phyloP scores from a whole-genome alignment of 768 basidiomycete species.

The Phylloporus sp. region DNA sequence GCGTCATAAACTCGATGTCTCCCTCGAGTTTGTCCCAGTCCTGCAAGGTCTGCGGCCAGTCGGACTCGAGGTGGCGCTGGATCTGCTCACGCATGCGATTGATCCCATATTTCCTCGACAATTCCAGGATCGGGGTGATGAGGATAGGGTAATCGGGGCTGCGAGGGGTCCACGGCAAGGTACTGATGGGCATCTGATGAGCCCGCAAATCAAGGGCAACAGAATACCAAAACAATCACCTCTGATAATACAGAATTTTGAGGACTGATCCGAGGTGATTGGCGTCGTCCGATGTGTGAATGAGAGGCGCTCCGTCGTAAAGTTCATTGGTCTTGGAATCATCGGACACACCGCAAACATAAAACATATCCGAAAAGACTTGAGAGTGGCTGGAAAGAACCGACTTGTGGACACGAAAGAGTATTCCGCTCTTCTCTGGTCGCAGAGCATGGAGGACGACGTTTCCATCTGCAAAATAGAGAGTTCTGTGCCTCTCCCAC shows the following conservation, averaged over 20 bases:
- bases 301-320: slow-evolving; percentile 9
- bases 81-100: slow-evolving; percentile 6
- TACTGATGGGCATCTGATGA: neutral
- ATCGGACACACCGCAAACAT: neutral
- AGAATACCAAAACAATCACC: neutral
- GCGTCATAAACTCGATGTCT: neutral
- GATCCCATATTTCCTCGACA: slow-evolving; percentile 12
- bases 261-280: slow-evolving; percentile 9
- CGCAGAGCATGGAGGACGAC: neutral
- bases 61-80: neutral
- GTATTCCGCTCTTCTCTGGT: neutral
- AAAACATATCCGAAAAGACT: slow-evolving; percentile 7
- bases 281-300: slow-evolving; percentile 3
- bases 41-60: slow-evolving; percentile 11
- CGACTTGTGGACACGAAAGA: slow-evolving; percentile 16
- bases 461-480: slow-evolving; percentile 10
- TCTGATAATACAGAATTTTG: slow-evolving; percentile 10
- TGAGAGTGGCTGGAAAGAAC: slow-evolving; percentile 10
- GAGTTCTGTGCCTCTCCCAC: slow-evolving; percentile 4
- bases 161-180: slow-evolving; percentile 4
- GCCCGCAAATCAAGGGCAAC: neutral
- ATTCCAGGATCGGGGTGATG: slow-evolving; percentile 6
- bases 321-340: neutral
- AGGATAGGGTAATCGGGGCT: neutral
- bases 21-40: slow-evolving; percentile 12